phyloP scores from a whole-genome alignment of 306 rosid species.

The Hylodesmum podocarpum region DNA sequence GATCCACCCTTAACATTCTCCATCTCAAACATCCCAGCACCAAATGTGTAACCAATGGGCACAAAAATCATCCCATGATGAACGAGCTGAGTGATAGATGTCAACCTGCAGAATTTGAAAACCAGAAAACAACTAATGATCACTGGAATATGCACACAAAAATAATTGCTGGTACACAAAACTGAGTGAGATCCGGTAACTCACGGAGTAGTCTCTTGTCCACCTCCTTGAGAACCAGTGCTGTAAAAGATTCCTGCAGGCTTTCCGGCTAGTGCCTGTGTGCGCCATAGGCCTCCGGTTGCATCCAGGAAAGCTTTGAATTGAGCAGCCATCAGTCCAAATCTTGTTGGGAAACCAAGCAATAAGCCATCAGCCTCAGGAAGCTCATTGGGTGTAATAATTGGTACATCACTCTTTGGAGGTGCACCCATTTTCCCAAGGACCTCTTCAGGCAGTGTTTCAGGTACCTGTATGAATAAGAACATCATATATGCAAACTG shows the following conservation, averaged over 20 bases:
- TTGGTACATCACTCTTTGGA: constrained; percentile 76
- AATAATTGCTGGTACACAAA: not conserved
- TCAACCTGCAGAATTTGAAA: constrained; percentile 58
- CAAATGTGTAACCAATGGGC: constrained; percentile 92
- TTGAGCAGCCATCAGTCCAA: constrained; percentile 93
- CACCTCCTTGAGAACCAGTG: constrained; percentile 97
- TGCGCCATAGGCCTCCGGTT: constrained; percentile 89
- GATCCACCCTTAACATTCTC: constrained; percentile 87
- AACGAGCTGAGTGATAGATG: constrained; percentile 90
- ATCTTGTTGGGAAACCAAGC: constrained; percentile 93
- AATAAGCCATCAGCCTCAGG: constrained; percentile 88
- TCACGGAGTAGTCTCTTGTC: constrained; percentile 98
- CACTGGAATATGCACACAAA: not conserved
- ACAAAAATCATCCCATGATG: constrained; percentile 96
- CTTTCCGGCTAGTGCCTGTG: constrained; percentile 85
- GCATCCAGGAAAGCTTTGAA: constrained; percentile 88
- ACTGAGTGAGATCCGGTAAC: constrained; percentile 18
- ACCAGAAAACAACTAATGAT: not conserved
- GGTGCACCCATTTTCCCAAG: constrained; percentile 91
- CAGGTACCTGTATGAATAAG: constrained; percentile 65
- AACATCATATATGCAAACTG: constrained; percentile 1
- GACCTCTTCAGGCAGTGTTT: constrained; percentile 69
- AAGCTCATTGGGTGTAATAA: constrained; percentile 66
- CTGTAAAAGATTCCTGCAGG: constrained; percentile 97
- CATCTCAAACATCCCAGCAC: constrained; percentile 97